phyloP scores from a whole-genome alignment of 2,329 filamentous ascomycete genomes.

The Microdochium trichocladiopsis region DNA sequence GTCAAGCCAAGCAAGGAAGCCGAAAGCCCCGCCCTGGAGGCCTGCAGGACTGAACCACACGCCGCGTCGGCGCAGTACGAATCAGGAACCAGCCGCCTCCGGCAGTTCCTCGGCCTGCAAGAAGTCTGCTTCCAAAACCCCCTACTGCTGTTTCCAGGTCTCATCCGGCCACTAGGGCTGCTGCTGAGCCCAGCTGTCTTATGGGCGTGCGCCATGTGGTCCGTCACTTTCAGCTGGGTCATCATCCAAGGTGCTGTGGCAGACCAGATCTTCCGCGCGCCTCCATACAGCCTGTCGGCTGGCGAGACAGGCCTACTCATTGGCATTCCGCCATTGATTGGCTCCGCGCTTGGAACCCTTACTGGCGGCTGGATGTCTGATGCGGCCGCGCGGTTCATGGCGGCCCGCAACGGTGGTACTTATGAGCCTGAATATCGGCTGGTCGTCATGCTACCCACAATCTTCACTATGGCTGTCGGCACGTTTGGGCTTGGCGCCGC shows the following conservation, averaged over 20 bases:
- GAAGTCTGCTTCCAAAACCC: not conserved
- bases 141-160: not conserved
- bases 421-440: slow-evolving; percentile 33
- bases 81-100: not conserved
- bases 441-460: slow-evolving; percentile 42
- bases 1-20: too few relatives aligned
- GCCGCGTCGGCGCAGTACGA: too few relatives aligned
- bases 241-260: slow-evolving; percentile 1
- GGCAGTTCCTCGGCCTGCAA: not conserved
- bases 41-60: too few relatives aligned
- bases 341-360: slow-evolving; percentile 26
- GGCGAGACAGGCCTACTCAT: slow-evolving; percentile 28
- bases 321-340: slow-evolving; percentile 30
- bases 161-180: not conserved
- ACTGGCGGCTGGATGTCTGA: slow-evolving; percentile 24
- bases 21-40: too few relatives aligned
- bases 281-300: slow-evolving; percentile 28
- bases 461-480: not conserved
- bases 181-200: slow-evolving; percentile 1
- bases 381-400: slow-evolving; percentile 26
- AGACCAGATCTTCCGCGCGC: slow-evolving; percentile 6
- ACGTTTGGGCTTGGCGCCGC: not conserved
- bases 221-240: slow-evolving; percentile 4
- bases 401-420: slow-evolving; percentile 26
- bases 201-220: slow-evolving; percentile 5